A percentile compares a stretch with the other conserved stretches of the same genome.
Conservation (phyloP, 441 rosid genomes). For the Syzygium malaccense region DNA sequence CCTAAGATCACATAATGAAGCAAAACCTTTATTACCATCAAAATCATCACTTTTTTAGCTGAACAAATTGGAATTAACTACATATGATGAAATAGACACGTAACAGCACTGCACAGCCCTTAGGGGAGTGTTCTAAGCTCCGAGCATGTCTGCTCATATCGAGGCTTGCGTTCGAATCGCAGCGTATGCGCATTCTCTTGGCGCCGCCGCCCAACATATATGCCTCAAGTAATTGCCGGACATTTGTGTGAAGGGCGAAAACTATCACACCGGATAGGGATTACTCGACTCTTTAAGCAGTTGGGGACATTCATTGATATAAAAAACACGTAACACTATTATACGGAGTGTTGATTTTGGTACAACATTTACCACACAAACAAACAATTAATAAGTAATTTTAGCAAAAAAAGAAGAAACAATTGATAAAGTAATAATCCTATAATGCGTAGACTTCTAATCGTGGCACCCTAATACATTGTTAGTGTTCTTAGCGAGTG, state of each 20-base stretch:
- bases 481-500: neutral
- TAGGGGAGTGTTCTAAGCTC: neutral
- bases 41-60: neutral
- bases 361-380: neutral
- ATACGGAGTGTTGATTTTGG: neutral
- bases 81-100: neutral
- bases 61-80: neutral
- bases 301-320: too few relatives aligned
- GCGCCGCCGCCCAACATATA: neutral
- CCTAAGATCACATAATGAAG: neutral
- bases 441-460: neutral
- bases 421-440: neutral
- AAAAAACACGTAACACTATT: neutral
- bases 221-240: neutral
- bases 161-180: rapidly evolving
- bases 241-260: neutral
- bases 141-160: rapidly evolving
- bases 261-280: neutral
- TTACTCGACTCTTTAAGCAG: neutral
- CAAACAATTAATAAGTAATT: neutral
- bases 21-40: neutral
- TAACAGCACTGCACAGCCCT: neutral
- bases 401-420: neutral
- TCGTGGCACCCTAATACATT: neutral
- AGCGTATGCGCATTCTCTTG: neutral